Evolutionary conservation across 2,329 filamentous ascomycete species (phyloP).

Genomic region (Arthrocladium fulminans): DNA sequence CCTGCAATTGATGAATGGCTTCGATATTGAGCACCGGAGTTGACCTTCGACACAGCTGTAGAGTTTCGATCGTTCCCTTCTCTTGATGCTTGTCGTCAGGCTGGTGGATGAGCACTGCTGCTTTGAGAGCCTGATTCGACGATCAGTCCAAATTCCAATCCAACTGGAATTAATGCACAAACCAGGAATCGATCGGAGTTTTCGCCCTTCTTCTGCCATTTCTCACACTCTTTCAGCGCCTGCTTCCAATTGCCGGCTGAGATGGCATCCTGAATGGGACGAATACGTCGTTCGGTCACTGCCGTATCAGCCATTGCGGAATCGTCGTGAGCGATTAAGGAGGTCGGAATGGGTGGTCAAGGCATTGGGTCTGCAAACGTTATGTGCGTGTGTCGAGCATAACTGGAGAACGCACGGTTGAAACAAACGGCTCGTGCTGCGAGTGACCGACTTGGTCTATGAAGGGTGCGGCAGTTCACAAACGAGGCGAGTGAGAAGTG

Average conservation of each 20-base stretch:
- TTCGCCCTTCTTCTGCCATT: slow-evolving; percentile 48
- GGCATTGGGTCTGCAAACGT: neutral
- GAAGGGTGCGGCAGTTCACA: neutral
- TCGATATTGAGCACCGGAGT: slow-evolving; percentile 38
- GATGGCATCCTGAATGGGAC: slow-evolving; percentile 43
- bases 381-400: neutral
- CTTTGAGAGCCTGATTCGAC: slow-evolving; percentile 19
- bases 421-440: neutral
- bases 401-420: neutral
- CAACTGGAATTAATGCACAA: neutral
- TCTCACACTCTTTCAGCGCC: slow-evolving; percentile 42
- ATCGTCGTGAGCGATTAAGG: neutral
- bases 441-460: neutral
- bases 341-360: neutral
- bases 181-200: slow-evolving; percentile 29
- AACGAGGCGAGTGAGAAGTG: neutral
- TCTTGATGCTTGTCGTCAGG: slow-evolving; percentile 34
- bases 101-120: slow-evolving; percentile 25
- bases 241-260: slow-evolving; percentile 41
- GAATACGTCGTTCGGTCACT: slow-evolving; percentile 31
- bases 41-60: slow-evolving; percentile 34
- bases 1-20: slow-evolving; percentile 35
- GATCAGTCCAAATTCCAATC: slow-evolving; percentile 1
- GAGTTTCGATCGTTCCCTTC: slow-evolving; percentile 36
- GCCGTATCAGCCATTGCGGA: slow-evolving; percentile 19